A percentile compares a stretch with the other conserved stretches of the same genome.
Conservation (phyloP, 176 grass and related monocot species). For the Cocos nucifera region DNA sequence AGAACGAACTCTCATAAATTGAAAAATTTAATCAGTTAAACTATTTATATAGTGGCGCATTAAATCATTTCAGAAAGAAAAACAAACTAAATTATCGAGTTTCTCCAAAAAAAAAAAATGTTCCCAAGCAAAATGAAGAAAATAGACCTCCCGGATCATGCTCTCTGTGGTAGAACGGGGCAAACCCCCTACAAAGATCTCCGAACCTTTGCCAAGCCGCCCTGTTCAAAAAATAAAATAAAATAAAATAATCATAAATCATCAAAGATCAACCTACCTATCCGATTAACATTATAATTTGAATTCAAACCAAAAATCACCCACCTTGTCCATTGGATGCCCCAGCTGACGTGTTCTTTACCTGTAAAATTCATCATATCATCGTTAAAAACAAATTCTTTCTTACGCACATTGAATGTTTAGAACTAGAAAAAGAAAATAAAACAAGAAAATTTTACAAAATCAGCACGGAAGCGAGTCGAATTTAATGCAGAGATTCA, state of each 20-base stretch:
- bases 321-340: constrained; percentile 32
- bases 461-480: too few relatives aligned
- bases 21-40: neutral
- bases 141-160: constrained; percentile 43
- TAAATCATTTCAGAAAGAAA: neutral
- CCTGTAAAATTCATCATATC: constrained; percentile 18
- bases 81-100: neutral
- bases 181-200: constrained; percentile 73
- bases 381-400: too few relatives aligned
- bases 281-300: neutral
- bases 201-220: constrained; percentile 34
- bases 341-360: constrained; percentile 17
- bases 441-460: too few relatives aligned
- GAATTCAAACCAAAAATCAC: neutral
- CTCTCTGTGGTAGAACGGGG: constrained; percentile 51
- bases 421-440: too few relatives aligned
- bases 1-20: too few relatives aligned
- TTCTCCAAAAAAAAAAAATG: neutral
- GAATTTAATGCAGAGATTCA: too few relatives aligned
- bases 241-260: neutral
- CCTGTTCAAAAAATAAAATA: constrained; percentile 27
- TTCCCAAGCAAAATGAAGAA: neutral
- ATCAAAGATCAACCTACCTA: constrained; percentile 9
- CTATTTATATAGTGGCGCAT: neutral
- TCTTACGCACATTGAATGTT: too few relatives aligned